Evolutionary conservation across 2,329 filamentous ascomycete genomes (phyloP).

Genomic region (Periglandula ipomoeae): DNA sequence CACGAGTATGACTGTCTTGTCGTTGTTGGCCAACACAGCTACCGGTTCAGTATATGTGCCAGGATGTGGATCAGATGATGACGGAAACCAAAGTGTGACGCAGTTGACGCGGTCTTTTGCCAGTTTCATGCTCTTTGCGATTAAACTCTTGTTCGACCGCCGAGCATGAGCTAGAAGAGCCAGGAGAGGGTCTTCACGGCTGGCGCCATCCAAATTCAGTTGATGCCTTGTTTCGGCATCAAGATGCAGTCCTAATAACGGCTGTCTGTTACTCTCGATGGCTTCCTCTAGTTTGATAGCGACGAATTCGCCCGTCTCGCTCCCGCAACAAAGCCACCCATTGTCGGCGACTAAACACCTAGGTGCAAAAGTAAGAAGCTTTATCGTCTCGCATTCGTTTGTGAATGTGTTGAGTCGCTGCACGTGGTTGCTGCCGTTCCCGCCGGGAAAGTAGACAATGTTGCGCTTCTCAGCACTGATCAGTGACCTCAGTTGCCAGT

Average conservation of each 20-base stretch:
- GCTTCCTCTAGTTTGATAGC: slow-evolving; percentile 55
- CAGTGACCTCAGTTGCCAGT: slow-evolving; percentile 84
- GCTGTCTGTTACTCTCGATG: slow-evolving; percentile 19
- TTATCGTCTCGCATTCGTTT: slow-evolving; percentile 64
- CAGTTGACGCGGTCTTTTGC: slow-evolving; percentile 57
- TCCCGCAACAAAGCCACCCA: slow-evolving; percentile 86
- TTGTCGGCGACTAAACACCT: slow-evolving; percentile 78
- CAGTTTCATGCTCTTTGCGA: slow-evolving; percentile 43
- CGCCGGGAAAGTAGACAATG: slow-evolving; percentile 76
- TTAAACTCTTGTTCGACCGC: slow-evolving; percentile 33
- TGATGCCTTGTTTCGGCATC: slow-evolving; percentile 12
- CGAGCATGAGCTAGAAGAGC: slow-evolving; percentile 29
- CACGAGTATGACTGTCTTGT: slow-evolving; percentile 79
- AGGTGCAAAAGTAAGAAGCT: slow-evolving; percentile 61
- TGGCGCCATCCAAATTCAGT: slow-evolving; percentile 26
- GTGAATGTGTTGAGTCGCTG: slow-evolving; percentile 61
- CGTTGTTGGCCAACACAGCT: slow-evolving; percentile 82
- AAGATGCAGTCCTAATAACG: slow-evolving; percentile 14
- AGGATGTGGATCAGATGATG: slow-evolving; percentile 20
- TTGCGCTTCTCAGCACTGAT: slow-evolving; percentile 72
- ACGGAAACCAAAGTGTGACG: slow-evolving; percentile 54
- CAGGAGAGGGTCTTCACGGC: slow-evolving; percentile 23
- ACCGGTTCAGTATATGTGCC: slow-evolving; percentile 43
- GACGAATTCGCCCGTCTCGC: slow-evolving; percentile 79
- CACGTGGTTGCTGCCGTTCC: slow-evolving; percentile 54